A percentile compares a stretch with the other conserved stretches of the same genome.
phyloP scores from a whole-genome alignment of 805 yeast species.

The Metschnikowia continentalis region DNA sequence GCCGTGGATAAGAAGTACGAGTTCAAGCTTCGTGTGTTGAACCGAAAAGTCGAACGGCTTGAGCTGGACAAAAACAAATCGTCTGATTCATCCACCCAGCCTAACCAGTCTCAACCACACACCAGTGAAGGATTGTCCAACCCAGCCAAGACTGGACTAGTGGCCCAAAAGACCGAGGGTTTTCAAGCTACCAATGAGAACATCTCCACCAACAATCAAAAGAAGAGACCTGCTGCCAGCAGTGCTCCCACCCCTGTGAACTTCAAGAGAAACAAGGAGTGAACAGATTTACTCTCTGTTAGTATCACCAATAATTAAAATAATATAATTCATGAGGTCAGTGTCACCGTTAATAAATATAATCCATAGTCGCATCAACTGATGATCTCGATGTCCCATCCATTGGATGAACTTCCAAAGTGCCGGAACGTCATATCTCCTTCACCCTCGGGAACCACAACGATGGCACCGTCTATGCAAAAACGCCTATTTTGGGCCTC shows the following conservation, averaged over 20 bases:
- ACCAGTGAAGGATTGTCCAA: neutral
- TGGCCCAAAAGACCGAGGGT: constrained; percentile 4
- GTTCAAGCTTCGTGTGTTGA: constrained; percentile 53
- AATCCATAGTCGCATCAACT: neutral
- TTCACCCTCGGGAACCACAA: constrained; percentile 23
- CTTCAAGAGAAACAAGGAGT: constrained; percentile 4
- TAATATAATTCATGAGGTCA: too few relatives aligned
- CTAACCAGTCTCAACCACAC: neutral
- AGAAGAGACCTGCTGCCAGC: constrained; percentile 1
- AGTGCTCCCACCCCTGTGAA: constrained; percentile 3
- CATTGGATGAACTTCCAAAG: constrained; percentile 8
- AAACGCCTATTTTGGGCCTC: constrained; percentile 40
- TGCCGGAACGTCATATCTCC: constrained; percentile 3
- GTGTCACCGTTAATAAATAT: neutral
- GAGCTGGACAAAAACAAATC: constrained; percentile 21
- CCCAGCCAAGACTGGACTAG: neutral
- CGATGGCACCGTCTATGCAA: constrained; percentile 65
- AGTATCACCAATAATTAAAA: too few relatives aligned
- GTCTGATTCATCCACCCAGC: neutral
- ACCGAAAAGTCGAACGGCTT: constrained; percentile 49
- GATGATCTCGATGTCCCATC: constrained; percentile 9
- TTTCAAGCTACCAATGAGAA: neutral
- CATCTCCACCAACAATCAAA: neutral
- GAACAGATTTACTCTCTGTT: neutral
- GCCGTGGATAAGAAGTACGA: constrained; percentile 56